A percentile compares a stretch with the other conserved stretches of the same genome.
Conservation (phyloP, 306 rosid species). For the Aeschynomene evenia region DNA sequence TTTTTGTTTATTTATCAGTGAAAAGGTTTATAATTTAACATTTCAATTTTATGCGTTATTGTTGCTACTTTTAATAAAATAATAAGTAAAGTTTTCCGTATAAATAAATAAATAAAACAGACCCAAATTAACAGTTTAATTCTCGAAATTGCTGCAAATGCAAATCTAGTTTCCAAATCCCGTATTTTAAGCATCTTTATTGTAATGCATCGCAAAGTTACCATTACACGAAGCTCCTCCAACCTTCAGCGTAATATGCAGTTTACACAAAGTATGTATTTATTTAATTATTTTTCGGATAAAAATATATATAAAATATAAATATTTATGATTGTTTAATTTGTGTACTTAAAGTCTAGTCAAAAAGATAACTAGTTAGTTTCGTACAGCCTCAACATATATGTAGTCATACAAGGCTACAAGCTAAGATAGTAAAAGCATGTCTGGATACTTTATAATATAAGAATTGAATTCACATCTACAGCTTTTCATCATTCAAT, state of each 20-base stretch:
- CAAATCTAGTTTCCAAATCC: neutral
- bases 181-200: neutral
- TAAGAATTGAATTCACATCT: neutral
- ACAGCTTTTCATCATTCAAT: neutral
- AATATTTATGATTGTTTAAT: neutral
- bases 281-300: too few relatives aligned
- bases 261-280: neutral
- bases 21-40: too few relatives aligned
- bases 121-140: neutral
- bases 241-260: neutral
- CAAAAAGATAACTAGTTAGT: neutral
- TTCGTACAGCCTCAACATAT: neutral
- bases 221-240: neutral
- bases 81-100: too few relatives aligned
- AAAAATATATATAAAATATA: neutral
- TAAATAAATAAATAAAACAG: too few relatives aligned
- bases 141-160: neutral
- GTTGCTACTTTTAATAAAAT: too few relatives aligned
- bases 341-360: neutral
- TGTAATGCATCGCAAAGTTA: neutral
- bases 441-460: neutral
- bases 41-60: too few relatives aligned
- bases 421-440: neutral
- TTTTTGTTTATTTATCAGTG: too few relatives aligned
- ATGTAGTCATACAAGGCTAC: neutral